Evolutionary conservation across 2,329 filamentous ascomycete species (phyloP).

Genomic region (Sporothrix euskadiensis): DNA sequence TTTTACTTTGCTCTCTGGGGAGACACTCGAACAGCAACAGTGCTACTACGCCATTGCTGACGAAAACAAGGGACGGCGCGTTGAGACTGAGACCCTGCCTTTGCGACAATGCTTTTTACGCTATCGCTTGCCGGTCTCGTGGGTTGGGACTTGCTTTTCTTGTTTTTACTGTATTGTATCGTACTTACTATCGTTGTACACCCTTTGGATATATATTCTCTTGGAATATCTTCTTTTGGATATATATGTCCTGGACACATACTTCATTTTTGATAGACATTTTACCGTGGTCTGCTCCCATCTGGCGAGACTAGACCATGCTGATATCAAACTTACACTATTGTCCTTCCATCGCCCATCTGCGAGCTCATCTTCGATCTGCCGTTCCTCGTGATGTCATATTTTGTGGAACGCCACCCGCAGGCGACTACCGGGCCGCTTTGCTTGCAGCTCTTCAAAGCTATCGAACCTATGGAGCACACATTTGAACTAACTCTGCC

Average conservation of each 20-base stretch:
- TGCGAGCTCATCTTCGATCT: not conserved
- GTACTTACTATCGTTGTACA: not conserved
- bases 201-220: not conserved
- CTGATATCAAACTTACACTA: not conserved
- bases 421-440: not conserved
- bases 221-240: not conserved
- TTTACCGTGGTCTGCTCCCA: not conserved
- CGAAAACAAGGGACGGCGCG: slow-evolving; percentile 44
- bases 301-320: not conserved
- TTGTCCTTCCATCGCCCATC: not conserved
- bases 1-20: slow-evolving; percentile 17
- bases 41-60: slow-evolving; percentile 56
- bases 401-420: not conserved
- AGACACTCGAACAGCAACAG: slow-evolving; percentile 53
- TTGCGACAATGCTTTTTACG: slow-evolving; percentile 34
- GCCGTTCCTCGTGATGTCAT: not conserved
- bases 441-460: not conserved
- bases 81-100: slow-evolving; percentile 36
- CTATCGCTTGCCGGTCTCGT: slow-evolving; percentile 34
- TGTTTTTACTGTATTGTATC: not conserved
- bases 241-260: not conserved
- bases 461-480: not conserved
- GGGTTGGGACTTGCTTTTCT: slow-evolving; percentile 27
- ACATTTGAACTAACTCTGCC: not conserved
- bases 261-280: not conserved